Evolutionary conservation across 2,329 filamentous ascomycete genomes (phyloP), one percentile per base, ranked within the genome.

Genomic region (Drechslerella coelobrocha): DNA sequence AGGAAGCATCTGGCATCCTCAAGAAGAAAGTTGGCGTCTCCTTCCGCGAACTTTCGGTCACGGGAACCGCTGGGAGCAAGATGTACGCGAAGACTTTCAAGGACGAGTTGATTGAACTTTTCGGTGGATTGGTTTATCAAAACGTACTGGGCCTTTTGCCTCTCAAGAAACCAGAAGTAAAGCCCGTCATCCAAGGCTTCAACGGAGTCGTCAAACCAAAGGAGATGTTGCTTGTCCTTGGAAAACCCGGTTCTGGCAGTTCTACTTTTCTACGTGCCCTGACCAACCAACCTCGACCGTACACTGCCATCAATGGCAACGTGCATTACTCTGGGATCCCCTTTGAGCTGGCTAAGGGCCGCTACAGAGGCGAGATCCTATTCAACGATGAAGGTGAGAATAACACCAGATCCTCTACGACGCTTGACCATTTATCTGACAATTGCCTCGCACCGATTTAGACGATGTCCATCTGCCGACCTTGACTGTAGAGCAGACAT

Each of bases 371-470:
- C 34, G 89, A 92, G 77, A 88, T 91, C 76, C 88, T 87, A 74
- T 92, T 92, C 78, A 91, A 90, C 74, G 85, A 85, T 14, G 89
- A 93, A 77, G 89, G 91, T 73, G 89, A 92, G 75, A 82, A 85
- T 17, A 59, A 27, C 17, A 31, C 7, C 17, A 7, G 9, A 26
- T 56, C 4, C 4, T 29, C 24, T n/a, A 47, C 19, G 12, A 24
- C 3, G 48, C 1, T 4, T 9, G n/a, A 45, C 7, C 7, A 12
- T 1, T 27, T 59, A 43, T 9, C 72, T 55, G 5, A 54, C 24
- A n/a, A n/a, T n/a, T n/a, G 23, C 5, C 24, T 50, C 7, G 12
- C 12, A 4, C 12, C 34, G 12, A 62, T 24, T 31, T 43, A 76
- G 75, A 75, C 61, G 75, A 76, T 66, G 68, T 71, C 12, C 90